Conservation (phyloP, 169 alveolate species). For the Plasmodium gonderi region DNA sequence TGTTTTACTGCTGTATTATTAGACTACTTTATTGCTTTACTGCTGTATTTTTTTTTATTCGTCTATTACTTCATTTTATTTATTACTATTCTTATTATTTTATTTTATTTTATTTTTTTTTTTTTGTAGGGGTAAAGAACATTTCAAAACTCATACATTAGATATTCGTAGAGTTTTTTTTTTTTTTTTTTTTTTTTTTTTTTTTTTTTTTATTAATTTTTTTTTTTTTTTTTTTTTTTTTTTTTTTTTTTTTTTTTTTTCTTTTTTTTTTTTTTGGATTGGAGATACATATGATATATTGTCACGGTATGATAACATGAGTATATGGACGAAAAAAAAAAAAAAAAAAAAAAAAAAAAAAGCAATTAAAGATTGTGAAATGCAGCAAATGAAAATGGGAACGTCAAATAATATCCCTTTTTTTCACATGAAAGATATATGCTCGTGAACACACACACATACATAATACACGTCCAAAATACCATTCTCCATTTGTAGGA, state of each 20-base stretch:
- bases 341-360: background rate
- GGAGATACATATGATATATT: conserved; percentile 69
- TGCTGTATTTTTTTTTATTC: background rate
- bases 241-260: background rate
- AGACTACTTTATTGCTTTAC: background rate
- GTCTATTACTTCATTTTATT: too few relatives aligned
- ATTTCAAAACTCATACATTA: background rate
- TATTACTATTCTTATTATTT: too few relatives aligned
- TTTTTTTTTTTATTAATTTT: background rate
- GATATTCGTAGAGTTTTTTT: background rate
- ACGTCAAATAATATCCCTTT: background rate
- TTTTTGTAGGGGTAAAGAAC: conserved; percentile 12
- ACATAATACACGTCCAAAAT: background rate
- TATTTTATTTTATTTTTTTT: too few relatives aligned
- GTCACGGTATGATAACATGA: background rate
- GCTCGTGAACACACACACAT: background rate
- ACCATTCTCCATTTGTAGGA: background rate
- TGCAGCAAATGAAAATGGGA: background rate
- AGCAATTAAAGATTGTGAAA: background rate
- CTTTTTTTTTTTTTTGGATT: conserved; percentile 8
- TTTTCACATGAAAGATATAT: background rate
- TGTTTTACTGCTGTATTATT: background rate
- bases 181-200: background rate
- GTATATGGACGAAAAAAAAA: background rate
- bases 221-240: background rate